A percentile compares a stretch with the other conserved stretches of the same genome.
Conservation (phyloP, 257 asterid species). For the Paraleonurus japonicus region DNA sequence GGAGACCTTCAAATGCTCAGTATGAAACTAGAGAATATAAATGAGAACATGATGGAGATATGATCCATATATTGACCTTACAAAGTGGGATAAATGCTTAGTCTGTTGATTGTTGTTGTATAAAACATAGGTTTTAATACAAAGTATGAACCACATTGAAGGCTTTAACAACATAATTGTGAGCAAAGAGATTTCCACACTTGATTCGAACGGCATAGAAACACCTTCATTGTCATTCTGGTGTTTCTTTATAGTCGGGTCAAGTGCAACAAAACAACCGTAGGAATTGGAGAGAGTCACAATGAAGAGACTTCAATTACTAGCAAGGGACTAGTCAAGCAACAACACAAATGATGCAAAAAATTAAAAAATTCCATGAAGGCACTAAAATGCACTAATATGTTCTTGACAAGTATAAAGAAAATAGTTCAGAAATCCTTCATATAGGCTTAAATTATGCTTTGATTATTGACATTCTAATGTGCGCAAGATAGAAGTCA, state of each 20-base stretch:
- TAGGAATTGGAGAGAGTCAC: neutral
- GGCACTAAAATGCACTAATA: neutral
- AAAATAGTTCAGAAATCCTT: neutral
- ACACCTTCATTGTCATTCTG: neutral
- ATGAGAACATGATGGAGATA: neutral
- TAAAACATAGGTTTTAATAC: neutral
- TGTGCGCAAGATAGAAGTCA: constrained; percentile 30
- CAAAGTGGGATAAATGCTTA: neutral
- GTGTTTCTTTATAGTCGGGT: neutral
- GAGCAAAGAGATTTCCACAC: neutral
- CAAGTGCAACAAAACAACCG: too few species aligned
- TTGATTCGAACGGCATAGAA: neutral
- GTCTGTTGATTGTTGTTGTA: neutral
- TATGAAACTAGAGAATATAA: too few species aligned
- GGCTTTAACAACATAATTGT: neutral
- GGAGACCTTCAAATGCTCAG: too few species aligned
- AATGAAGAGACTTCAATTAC: neutral
- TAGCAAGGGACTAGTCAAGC: neutral
- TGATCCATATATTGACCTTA: neutral
- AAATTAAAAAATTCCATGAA: neutral
- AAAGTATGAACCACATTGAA: neutral
- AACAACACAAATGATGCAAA: neutral
- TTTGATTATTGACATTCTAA: neutral
- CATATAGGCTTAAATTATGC: neutral
- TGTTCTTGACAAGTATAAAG: neutral